Percentiles rank a stretch among this genome's conserved stretches.
Conservation (phyloP, 2,329 filamentous ascomycete species). For the Didymella pomorum region DNA sequence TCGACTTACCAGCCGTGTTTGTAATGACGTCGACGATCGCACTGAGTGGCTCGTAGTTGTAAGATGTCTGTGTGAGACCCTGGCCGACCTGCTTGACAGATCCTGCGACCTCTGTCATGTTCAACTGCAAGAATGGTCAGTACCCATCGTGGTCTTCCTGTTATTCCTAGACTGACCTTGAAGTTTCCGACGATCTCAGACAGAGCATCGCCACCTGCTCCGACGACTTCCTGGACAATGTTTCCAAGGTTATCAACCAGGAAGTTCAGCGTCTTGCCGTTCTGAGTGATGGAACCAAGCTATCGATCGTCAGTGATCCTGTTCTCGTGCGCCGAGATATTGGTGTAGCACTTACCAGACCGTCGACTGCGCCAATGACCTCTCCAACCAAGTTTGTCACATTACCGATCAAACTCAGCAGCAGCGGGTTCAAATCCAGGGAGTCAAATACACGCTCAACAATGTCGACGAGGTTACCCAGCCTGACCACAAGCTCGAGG, state of each 20-base stretch:
- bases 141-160: background rate
- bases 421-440: slow-evolving; percentile 68
- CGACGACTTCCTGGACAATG: slow-evolving; percentile 67
- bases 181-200: slow-evolving; percentile 67
- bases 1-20: slow-evolving; percentile 53
- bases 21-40: slow-evolving; percentile 64
- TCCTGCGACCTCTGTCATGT: slow-evolving; percentile 64
- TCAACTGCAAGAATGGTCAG: slow-evolving; percentile 40
- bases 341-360: slow-evolving; percentile 48
- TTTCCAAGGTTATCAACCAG: slow-evolving; percentile 69
- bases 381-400: slow-evolving; percentile 61
- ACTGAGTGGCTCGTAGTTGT: slow-evolving; percentile 59
- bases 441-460: slow-evolving; percentile 68
- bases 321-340: background rate
- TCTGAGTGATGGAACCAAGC: slow-evolving; percentile 66
- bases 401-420: slow-evolving; percentile 64
- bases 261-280: slow-evolving; percentile 63
- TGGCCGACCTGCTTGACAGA: slow-evolving; percentile 47
- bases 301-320: slow-evolving; percentile 11
- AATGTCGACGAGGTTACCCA: slow-evolving; percentile 67
- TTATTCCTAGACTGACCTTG: slow-evolving; percentile 35
- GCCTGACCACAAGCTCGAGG: slow-evolving; percentile 66
- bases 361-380: slow-evolving; percentile 66
- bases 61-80: slow-evolving; percentile 61
- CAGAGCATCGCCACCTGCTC: slow-evolving; percentile 55